Percentiles rank a stretch among this genome's conserved stretches.
phyloP scores from a whole-genome alignment of 2,329 filamentous ascomycete genomes.

The Zarea fungicola region DNA sequence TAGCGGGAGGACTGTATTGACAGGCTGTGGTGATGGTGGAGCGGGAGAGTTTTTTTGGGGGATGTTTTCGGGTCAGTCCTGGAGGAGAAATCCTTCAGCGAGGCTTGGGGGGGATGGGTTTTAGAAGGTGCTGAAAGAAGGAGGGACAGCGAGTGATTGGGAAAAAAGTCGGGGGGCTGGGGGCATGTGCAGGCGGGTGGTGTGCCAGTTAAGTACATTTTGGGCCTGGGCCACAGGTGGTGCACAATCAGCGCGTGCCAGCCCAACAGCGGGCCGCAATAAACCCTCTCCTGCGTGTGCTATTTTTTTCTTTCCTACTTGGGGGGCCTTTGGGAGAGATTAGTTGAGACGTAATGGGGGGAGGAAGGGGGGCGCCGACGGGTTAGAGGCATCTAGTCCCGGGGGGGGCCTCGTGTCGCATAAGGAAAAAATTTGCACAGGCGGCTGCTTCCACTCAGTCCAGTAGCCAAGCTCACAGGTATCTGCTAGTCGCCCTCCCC shows the following conservation, averaged over 20 bases:
- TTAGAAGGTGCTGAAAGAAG: constrained; percentile 24
- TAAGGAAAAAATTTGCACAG: constrained; percentile 3
- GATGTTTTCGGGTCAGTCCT: constrained; percentile 19
- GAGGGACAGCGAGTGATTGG: constrained; percentile 17
- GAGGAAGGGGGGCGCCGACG: background rate
- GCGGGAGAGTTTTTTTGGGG: constrained; percentile 7
- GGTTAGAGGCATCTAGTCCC: background rate
- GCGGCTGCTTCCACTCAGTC: background rate
- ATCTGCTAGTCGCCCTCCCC: background rate
- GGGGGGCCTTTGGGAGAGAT: background rate
- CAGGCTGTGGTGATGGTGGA: constrained; percentile 20
- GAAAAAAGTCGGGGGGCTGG: constrained; percentile 21
- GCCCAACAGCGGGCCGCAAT: background rate
- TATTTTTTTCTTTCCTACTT: background rate
- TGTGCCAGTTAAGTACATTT: constrained; percentile 32
- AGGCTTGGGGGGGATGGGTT: constrained; percentile 21
- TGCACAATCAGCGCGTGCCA: constrained; percentile 25
- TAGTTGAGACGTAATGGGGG: no score
- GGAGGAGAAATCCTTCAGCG: constrained; percentile 18
- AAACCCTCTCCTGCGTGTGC: background rate
- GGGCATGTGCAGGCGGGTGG: constrained; percentile 23
- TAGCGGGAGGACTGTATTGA: constrained; percentile 12
- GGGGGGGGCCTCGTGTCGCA: background rate
- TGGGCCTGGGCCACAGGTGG: constrained; percentile 13
- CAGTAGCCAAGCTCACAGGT: background rate